phyloP scores from a whole-genome alignment of 176 grass and related monocot genomes.

The Oryza glumipatula region DNA sequence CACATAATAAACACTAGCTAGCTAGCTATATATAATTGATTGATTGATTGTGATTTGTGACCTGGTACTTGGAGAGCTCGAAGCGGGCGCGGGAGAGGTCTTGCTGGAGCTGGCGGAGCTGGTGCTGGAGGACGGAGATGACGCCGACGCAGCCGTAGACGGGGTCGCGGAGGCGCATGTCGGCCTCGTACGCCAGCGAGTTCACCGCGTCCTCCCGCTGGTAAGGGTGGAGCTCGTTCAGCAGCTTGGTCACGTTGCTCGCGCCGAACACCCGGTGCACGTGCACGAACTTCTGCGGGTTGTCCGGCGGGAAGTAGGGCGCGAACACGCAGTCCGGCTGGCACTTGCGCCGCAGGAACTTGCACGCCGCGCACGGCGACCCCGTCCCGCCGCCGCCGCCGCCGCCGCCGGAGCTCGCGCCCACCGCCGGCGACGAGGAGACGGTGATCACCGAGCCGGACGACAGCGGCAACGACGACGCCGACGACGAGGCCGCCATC shows the following conservation, averaged over 20 bases:
- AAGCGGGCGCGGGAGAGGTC: constrained; percentile 60
- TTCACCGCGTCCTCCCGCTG: constrained; percentile 97
- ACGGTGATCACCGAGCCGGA: constrained; percentile 47
- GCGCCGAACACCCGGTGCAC: constrained; percentile 98
- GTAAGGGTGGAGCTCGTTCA: constrained; percentile 83
- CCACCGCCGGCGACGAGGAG: constrained; percentile 40
- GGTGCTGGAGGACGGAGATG: constrained; percentile 95
- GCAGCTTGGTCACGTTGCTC: constrained; percentile 96
- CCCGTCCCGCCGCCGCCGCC: constrained; percentile 51
- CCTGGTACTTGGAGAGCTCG: constrained; percentile 73
- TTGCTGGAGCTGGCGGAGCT: constrained; percentile 76
- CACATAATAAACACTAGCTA: neutral
- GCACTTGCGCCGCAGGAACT: constrained; percentile 97
- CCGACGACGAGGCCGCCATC: constrained; percentile 75
- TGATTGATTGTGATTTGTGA: too few relatives aligned
- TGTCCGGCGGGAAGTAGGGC: constrained; percentile 97
- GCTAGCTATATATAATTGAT: neutral
- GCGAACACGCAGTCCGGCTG: constrained; percentile 98
- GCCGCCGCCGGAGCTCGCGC: constrained; percentile 31
- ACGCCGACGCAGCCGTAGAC: constrained; percentile 97
- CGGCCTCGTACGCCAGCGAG: constrained; percentile 94
- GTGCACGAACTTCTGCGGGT: constrained; percentile 91
- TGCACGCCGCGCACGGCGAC: constrained; percentile 95
- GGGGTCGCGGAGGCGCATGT: constrained; percentile 91
- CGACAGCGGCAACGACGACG: constrained; percentile 51